Percentiles rank a stretch among this genome's conserved stretches.
phyloP scores from a whole-genome alignment of 192 early-diverging fungal species.

The Obelidium mucronatum region DNA sequence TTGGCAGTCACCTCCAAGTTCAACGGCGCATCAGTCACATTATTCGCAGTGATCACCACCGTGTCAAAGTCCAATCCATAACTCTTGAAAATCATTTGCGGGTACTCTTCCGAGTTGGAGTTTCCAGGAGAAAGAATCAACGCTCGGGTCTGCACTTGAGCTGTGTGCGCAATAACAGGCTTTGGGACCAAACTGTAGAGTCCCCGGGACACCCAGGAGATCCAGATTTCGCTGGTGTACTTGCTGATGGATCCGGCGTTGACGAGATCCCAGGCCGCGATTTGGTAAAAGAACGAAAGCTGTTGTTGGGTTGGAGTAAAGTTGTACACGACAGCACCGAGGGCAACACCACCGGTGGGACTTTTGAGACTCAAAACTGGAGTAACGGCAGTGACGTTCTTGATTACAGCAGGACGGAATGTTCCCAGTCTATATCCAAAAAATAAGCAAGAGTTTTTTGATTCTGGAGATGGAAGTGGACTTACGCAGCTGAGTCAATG shows the following conservation, averaged over 20 bases:
- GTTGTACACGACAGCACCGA: conserved; percentile 5
- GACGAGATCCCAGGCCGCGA: neutral
- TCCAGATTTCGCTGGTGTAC: neutral
- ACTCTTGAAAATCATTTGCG: conserved; percentile 5
- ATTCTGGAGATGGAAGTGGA: neutral
- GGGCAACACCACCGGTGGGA: neutral
- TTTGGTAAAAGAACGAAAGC: conserved; percentile 8
- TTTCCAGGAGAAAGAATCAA: conserved; percentile 7
- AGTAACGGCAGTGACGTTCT: too few relatives aligned
- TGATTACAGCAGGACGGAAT: too few relatives aligned
- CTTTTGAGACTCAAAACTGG: too few relatives aligned
- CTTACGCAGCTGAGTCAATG: neutral
- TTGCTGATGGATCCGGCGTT: neutral
- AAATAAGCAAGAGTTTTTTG: neutral
- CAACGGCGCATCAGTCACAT: neutral
- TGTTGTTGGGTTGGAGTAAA: neutral
- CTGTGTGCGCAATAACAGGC: neutral
- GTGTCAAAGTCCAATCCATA: conserved; percentile 21
- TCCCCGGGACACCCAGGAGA: neutral
- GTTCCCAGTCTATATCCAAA: too few relatives aligned
- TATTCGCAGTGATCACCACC: neutral
- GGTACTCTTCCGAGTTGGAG: conserved; percentile 13
- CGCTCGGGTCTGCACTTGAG: neutral
- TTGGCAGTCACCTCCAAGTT: neutral
- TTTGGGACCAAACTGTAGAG: neutral